phyloP scores from a whole-genome alignment of 2,329 filamentous ascomycete genomes.

The Diaporthe capsici region DNA sequence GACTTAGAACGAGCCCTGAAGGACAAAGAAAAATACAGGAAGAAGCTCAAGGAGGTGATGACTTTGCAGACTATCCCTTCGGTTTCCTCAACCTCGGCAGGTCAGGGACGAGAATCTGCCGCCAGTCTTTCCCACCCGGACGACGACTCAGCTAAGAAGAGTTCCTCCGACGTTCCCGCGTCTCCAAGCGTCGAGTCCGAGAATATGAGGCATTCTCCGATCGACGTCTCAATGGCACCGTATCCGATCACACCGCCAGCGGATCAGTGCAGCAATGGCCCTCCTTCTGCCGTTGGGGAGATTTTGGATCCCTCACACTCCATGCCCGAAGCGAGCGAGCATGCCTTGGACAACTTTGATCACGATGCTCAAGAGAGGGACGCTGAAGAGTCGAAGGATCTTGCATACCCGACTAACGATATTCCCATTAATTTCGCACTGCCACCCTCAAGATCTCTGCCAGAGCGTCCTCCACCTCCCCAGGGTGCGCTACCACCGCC shows the following conservation, averaged over 20 bases:
- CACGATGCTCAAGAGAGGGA: conserved; percentile 66
- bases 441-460: conserved; percentile 70
- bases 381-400: conserved; percentile 61
- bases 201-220: conserved; percentile 68
- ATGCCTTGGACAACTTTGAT: conserved; percentile 70
- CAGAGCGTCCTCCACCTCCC: conserved; percentile 67
- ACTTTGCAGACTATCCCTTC: conserved; percentile 54
- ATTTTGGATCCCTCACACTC: conserved; percentile 69
- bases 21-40: conserved; percentile 94
- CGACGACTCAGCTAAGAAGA: conserved; percentile 50
- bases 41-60: conserved; percentile 85
- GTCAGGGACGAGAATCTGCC: conserved; percentile 39
- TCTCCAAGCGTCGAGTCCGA: conserved; percentile 67
- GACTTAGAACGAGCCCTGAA: conserved; percentile 92
- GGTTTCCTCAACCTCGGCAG: conserved; percentile 41
- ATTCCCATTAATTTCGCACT: conserved; percentile 66
- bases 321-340: conserved; percentile 74
- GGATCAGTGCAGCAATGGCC: conserved; percentile 57
- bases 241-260: conserved; percentile 77
- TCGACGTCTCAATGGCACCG: conserved; percentile 71
- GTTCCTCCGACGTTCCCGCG: conserved; percentile 55
- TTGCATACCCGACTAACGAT: conserved; percentile 60
- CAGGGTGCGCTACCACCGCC: conserved; percentile 60
- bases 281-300: conserved; percentile 62
- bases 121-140: conserved; percentile 47